Conservation (phyloP, 306 rosid species). For the Vigna radiata region DNA sequence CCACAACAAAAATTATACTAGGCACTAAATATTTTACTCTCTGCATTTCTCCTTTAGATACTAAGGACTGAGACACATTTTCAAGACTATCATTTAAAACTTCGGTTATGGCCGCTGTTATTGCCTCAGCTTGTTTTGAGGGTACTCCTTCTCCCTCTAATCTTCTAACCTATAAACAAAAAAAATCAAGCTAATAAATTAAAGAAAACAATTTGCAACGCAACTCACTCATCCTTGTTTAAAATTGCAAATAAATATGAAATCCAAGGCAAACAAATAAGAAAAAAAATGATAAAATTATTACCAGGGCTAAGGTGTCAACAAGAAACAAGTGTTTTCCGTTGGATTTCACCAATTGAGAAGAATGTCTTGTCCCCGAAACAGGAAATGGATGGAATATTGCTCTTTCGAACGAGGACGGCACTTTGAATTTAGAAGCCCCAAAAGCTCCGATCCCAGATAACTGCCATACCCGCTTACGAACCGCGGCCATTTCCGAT, state of each 20-base stretch:
- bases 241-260: neutral
- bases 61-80: constrained; percentile 80
- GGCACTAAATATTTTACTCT: constrained; percentile 55
- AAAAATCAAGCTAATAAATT: neutral
- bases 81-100: constrained; percentile 88
- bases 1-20: neutral
- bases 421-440: constrained; percentile 45
- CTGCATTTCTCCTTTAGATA: constrained; percentile 87
- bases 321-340: constrained; percentile 80
- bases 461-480: constrained; percentile 15
- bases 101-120: constrained; percentile 86
- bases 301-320: constrained; percentile 89
- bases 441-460: neutral
- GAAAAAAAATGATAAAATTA: no score
- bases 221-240: neutral
- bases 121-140: constrained; percentile 89
- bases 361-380: constrained; percentile 48
- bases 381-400: constrained; percentile 40
- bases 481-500: constrained; percentile 9
- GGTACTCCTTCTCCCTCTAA: constrained; percentile 90
- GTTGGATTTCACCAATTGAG: constrained; percentile 69
- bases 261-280: neutral
- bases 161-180: constrained; percentile 70
- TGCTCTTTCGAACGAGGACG: constrained; percentile 32
- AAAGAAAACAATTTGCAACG: neutral